Evolutionary conservation across 352 stramenopile species (phyloP), one percentile per base, ranked within the genome.

Genomic region (Phytophthora sansomeana): DNA sequence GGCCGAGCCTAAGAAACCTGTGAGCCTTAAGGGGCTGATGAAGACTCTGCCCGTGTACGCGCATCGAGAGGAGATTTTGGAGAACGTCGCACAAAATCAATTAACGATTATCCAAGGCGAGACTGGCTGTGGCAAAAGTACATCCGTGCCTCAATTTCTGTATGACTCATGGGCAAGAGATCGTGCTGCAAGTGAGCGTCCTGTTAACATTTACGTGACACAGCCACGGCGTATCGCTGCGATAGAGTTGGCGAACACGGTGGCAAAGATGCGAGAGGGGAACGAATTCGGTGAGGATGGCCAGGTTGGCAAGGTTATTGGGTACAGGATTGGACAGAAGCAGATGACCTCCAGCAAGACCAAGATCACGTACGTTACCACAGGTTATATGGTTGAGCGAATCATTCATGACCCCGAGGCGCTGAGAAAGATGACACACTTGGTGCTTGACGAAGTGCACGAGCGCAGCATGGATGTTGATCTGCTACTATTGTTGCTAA

Each of bases 91-190:
- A 3, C 69, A 69, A 11, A 93, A 97, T 54, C 87, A 93, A 53
- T 78, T 98, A 3, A 97, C 92, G 7, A 96, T 98, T 43, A 97
- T 98, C 41, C 90, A 97, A 73, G 93, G 92, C 3, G 93, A 98
- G 59, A 98, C 91, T 28, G 97, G 97, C 5, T 99, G 97, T 69
- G 97, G 97, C n/a, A 99, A 99, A 77, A 97, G 82, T 59, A 98
- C 90, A 7, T 90, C 94, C 6, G 89, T 99, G 5, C 97, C 97
- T 19, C 83, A 97, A 47, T 98, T 99, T 70, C 70, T 99, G 17
- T 78, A 98, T 7, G 84, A 98, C 64, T 71, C 83, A 6, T 82
- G 74, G 74, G 74, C 70, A 59, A 62, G 60, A 47, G 60, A 70
- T 52, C 51, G 44, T 26, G 43, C 55, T 42, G 67, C 69, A 41